phyloP scores from a whole-genome alignment of 345 rosid species.

The Salix viminalis region DNA sequence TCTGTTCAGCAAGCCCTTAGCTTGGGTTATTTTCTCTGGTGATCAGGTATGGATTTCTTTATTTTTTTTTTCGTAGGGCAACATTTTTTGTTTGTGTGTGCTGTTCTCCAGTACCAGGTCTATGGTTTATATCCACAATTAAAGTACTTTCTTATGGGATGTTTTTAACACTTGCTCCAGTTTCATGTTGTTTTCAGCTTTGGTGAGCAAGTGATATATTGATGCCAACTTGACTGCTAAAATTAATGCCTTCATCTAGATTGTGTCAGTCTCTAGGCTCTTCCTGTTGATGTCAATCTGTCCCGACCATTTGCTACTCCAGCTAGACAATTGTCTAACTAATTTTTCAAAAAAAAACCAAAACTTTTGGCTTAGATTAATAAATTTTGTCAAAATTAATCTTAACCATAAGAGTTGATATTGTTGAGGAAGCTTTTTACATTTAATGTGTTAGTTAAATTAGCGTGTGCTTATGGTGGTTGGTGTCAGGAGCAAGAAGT shows the following conservation, averaged over 20 bases:
- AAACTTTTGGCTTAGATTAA: neutral
- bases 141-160: neutral
- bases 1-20: conserved; percentile 65
- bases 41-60: conserved; percentile 58
- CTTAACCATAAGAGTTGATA: neutral
- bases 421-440: neutral
- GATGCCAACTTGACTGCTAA: neutral
- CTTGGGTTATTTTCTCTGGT: conserved; percentile 81
- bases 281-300: neutral
- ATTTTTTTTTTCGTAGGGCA: neutral
- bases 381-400: neutral
- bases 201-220: neutral
- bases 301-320: neutral
- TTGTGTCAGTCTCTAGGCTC: neutral
- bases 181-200: neutral
- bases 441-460: neutral
- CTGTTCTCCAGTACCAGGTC: neutral
- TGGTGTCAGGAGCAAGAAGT: neutral
- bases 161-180: neutral
- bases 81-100: too few species aligned
- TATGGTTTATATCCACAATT: neutral
- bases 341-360: neutral
- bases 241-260: neutral
- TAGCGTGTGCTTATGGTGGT: neutral
- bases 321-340: neutral